A percentile compares a stretch with the other conserved stretches of the same genome.
These are phyloP conservation scores for Caryocar brasiliense DNA, from an alignment of 441 rosid species.

Conservation along the genomic window DNA sequence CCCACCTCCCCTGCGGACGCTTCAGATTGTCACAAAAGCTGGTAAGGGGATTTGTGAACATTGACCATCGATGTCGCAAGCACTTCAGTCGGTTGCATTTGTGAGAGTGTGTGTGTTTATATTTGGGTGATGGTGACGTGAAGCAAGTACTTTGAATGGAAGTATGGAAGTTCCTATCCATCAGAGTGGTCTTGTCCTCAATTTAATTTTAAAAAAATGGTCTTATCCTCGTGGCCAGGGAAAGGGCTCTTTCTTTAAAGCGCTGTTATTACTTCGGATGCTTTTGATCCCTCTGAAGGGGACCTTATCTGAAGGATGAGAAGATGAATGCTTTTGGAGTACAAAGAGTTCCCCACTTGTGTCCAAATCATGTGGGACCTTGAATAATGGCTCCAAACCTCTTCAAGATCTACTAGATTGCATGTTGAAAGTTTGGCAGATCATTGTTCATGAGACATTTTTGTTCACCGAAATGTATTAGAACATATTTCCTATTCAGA, in stretches of 20 bases:
- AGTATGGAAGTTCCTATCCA: constrained; percentile 8
- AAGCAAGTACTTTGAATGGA: constrained; percentile 10
- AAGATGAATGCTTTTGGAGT: neutral
- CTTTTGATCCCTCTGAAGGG: constrained; percentile 8
- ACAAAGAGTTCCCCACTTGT: neutral
- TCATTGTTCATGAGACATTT: no score
- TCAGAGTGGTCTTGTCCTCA: constrained; percentile 6
- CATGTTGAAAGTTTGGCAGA: no score
- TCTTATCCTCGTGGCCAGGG: constrained; percentile 19
- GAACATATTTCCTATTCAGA: no score
- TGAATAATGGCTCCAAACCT: no score
- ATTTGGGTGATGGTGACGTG: constrained; percentile 1
- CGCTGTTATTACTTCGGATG: constrained; percentile 3
- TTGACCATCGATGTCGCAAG: neutral
- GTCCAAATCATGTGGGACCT: neutral
- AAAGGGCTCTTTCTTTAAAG: neutral
- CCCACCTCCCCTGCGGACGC: neutral
- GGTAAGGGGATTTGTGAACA: neutral
- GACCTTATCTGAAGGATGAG: constrained; percentile 1
- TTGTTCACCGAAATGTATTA: no score
- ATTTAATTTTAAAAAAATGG: neutral
- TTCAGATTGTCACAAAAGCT: neutral
- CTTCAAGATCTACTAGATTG: no score
- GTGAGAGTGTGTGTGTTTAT: neutral
- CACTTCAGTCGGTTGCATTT: neutral